Evolutionary conservation across 129 eudicot species (phyloP).

Genomic region (Apium graveolens): DNA sequence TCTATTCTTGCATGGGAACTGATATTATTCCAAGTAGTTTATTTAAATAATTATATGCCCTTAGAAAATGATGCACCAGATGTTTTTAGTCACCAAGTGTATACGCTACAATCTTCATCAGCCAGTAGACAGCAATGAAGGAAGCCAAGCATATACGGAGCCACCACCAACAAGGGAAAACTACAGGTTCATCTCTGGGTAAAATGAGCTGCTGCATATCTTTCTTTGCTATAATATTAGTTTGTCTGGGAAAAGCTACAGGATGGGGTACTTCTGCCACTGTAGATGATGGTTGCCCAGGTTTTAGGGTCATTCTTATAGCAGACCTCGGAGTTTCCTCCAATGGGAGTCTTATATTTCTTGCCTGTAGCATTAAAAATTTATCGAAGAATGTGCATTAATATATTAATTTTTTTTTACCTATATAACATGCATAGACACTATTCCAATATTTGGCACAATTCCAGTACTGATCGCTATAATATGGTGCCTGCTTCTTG

Average conservation of each 20-base stretch:
- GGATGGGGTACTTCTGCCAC: neutral
- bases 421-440: neutral
- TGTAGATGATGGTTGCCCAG: conserved; percentile 4
- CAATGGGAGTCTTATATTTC: conserved; percentile 24
- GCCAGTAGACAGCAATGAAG: conserved; percentile 24
- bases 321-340: conserved; percentile 15
- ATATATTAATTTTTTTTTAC: neutral
- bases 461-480: no score
- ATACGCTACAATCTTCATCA: conserved; percentile 23
- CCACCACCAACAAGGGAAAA: conserved; percentile 22
- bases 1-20: neutral
- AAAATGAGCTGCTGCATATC: neutral
- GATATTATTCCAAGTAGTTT: neutral
- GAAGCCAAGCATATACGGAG: conserved; percentile 28
- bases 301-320: neutral
- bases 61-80: neutral
- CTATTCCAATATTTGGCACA: neutral
- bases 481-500: neutral
- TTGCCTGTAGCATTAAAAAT: conserved; percentile 22
- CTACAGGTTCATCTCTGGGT: neutral
- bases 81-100: neutral
- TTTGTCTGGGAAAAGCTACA: neutral
- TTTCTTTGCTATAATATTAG: conserved; percentile 5
- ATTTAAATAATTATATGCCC: neutral
- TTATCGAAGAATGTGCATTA: neutral